Percentiles rank a stretch among this genome's conserved stretches.
Conservation (phyloP, 352 stramenopile genomes). For the Pythium phragmitis region DNA sequence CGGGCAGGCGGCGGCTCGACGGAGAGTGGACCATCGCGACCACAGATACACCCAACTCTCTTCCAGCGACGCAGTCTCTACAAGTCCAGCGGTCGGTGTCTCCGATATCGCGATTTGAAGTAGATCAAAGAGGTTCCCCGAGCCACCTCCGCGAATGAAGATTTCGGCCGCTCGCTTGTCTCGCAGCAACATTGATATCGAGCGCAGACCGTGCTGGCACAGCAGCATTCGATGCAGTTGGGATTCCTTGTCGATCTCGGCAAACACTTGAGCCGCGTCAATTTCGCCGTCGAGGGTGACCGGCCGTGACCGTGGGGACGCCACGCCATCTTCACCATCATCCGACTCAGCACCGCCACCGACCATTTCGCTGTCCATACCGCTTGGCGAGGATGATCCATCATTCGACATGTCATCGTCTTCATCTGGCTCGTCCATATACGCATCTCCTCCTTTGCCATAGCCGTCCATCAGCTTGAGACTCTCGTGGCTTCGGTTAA, state of each 20-base stretch:
- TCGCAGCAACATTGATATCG: slow-evolving; percentile 67
- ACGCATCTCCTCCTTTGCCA: slow-evolving; percentile 35
- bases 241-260: slow-evolving; percentile 79
- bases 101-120: slow-evolving; percentile 71
- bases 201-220: slow-evolving; percentile 75
- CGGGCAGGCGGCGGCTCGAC: slow-evolving; percentile 43
- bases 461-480: slow-evolving; percentile 48
- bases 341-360: slow-evolving; percentile 49
- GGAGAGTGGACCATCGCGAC: slow-evolving; percentile 70
- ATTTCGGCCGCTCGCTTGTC: slow-evolving; percentile 59
- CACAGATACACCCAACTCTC: slow-evolving; percentile 81
- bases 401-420: slow-evolving; percentile 88
- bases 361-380: slow-evolving; percentile 71
- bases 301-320: slow-evolving; percentile 8
- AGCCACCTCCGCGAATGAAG: slow-evolving; percentile 60
- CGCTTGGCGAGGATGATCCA: slow-evolving; percentile 67
- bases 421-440: slow-evolving; percentile 67
- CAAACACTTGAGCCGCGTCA: slow-evolving; percentile 50
- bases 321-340: slow-evolving; percentile 53
- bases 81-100: slow-evolving; percentile 60
- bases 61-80: slow-evolving; percentile 73
- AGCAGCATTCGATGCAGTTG: slow-evolving; percentile 73
- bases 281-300: slow-evolving; percentile 22
- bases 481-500: slow-evolving; percentile 68
- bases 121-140: slow-evolving; percentile 60